phyloP scores from a whole-genome alignment of 768 basidiomycete species.

The Tulasnella sp. region DNA sequence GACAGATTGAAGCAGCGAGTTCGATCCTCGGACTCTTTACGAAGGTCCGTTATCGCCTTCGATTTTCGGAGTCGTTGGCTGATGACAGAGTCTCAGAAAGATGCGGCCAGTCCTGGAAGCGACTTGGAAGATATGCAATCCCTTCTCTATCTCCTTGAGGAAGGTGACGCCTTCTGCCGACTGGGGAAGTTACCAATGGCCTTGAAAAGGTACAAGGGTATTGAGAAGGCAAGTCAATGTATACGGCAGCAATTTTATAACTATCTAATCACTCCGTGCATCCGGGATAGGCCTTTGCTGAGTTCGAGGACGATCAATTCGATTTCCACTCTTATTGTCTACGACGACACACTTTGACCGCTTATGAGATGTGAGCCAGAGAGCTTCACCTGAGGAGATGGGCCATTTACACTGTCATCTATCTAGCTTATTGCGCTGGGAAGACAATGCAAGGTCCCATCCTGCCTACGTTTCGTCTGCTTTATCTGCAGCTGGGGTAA shows the following conservation, averaged over 20 bases:
- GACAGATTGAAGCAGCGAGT: conserved; percentile 64
- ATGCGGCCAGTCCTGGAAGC: conserved; percentile 54
- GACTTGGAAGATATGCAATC: conserved; percentile 98
- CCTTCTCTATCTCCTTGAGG: conserved; percentile 72
- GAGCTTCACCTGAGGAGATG: background rate
- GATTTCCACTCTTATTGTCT: conserved; percentile 96
- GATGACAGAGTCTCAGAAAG: conserved; percentile 52
- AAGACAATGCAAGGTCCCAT: conserved; percentile 67
- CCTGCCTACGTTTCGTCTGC: conserved; percentile 66
- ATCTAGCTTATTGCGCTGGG: conserved; percentile 66
- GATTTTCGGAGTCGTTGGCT: no score
- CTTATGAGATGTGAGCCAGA: conserved; percentile 66
- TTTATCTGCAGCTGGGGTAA: conserved; percentile 56
- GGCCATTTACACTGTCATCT: conserved; percentile 8
- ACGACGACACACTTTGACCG: conserved; percentile 76
- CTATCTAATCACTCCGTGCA: background rate
- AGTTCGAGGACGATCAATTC: conserved; percentile 89
- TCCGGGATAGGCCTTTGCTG: conserved; percentile 55
- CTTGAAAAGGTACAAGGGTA: conserved; percentile 70
- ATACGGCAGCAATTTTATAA: background rate
- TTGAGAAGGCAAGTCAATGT: conserved; percentile 48
- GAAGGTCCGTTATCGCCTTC: conserved; percentile 50
- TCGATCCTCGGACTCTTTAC: conserved; percentile 78
- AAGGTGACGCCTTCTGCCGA: conserved; percentile 59
- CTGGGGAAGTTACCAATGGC: conserved; percentile 63